Conservation (phyloP, 2,329 filamentous ascomycete species). For the Calonectria crousiana region DNA sequence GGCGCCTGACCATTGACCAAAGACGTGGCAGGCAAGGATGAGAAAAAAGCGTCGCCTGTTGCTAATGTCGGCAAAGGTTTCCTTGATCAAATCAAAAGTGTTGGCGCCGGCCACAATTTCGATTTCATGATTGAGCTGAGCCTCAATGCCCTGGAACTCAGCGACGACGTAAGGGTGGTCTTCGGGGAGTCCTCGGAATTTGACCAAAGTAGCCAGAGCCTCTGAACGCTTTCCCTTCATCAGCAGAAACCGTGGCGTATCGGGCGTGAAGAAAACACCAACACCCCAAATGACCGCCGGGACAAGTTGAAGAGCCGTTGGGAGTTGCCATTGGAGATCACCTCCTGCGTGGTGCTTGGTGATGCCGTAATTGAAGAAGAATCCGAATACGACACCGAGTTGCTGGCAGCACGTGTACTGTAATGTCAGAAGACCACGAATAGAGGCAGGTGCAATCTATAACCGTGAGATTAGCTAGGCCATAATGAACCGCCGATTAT, state of each 20-base stretch:
- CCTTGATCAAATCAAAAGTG: constrained; percentile 48
- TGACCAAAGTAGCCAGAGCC: constrained; percentile 34
- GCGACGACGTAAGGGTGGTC: constrained; percentile 43
- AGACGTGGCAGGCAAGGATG: constrained; percentile 45
- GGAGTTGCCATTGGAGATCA: constrained; percentile 45
- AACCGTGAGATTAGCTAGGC: neutral
- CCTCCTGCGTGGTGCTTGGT: constrained; percentile 43
- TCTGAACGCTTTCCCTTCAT: constrained; percentile 35
- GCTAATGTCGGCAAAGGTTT: constrained; percentile 45
- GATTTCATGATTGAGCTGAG: constrained; percentile 48
- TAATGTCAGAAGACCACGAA: constrained; percentile 47
- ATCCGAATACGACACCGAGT: constrained; percentile 49
- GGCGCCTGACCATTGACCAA: constrained; percentile 45
- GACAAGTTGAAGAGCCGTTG: constrained; percentile 40
- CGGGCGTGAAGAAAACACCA: constrained; percentile 41
- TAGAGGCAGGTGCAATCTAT: constrained; percentile 43
- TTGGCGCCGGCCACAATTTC: constrained; percentile 48
- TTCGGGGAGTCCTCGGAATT: constrained; percentile 42
- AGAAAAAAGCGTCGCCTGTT: constrained; percentile 47
- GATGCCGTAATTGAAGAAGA: constrained; percentile 52
- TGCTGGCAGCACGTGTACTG: constrained; percentile 51
- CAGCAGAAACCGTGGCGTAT: constrained; percentile 43
- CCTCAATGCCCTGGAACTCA: constrained; percentile 47
- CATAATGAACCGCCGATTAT: neutral
- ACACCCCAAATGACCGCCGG: constrained; percentile 44